Evolutionary conservation across 441 rosid genomes (phyloP).

Genomic region (Flueggea neowawraea): DNA sequence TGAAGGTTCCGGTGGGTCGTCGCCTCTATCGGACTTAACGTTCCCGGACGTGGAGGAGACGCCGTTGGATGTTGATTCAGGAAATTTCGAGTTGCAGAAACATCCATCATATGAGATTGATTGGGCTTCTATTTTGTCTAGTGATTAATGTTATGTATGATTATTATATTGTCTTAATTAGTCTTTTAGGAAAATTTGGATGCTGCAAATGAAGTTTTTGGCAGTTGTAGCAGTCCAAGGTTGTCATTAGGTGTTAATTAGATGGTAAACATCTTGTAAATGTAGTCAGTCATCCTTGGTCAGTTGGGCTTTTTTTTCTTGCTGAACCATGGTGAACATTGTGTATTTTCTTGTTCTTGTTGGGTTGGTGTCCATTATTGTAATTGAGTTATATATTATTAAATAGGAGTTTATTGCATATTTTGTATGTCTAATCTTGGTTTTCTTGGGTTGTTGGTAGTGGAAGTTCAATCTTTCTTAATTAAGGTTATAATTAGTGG

Average conservation of each 20-base stretch:
- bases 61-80: slow-evolving; percentile 48
- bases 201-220: slow-evolving; percentile 61
- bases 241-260: neutral
- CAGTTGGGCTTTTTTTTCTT: slow-evolving; percentile 48
- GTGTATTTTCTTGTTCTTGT: neutral
- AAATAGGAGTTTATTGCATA: no score
- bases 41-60: slow-evolving; percentile 36
- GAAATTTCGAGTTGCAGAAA: slow-evolving; percentile 49
- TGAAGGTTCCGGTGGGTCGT: slow-evolving; percentile 35
- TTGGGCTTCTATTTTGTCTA: slow-evolving; percentile 52
- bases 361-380: no score
- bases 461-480: no score
- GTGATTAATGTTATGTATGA: neutral
- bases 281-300: slow-evolving; percentile 19
- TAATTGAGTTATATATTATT: no score
- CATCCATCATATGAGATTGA: slow-evolving; percentile 87
- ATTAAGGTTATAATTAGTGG: no score
- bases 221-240: slow-evolving; percentile 36
- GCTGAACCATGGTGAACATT: slow-evolving; percentile 29
- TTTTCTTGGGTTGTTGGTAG: no score
- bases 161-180: no score
- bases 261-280: slow-evolving; percentile 12
- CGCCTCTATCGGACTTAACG: slow-evolving; percentile 47
- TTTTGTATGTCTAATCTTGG: no score
- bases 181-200: slow-evolving; percentile 2